Percentiles rank a stretch among this genome's conserved stretches.
Conservation (phyloP, 495 filamentous ascomycete species). For the Aeminium ludgeri region DNA sequence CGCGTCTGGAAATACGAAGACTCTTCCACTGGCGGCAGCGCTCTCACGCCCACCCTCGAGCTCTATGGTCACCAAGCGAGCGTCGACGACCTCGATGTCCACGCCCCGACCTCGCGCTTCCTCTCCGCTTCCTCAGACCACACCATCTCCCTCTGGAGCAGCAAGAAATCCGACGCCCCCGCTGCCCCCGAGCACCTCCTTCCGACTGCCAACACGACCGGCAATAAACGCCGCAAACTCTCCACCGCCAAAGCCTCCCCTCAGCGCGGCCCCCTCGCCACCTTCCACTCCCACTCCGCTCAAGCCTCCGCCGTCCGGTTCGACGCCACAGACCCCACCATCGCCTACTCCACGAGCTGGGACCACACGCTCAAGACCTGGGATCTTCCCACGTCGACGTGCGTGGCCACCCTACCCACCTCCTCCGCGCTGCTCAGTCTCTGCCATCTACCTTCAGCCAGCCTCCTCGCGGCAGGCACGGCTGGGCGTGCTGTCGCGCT, state of each 20-base stretch:
- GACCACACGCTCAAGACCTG: constrained; percentile 83
- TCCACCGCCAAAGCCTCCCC: constrained; percentile 41
- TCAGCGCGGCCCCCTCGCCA: constrained; percentile 60
- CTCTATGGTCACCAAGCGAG: constrained; percentile 68
- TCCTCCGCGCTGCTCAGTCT: constrained; percentile 67
- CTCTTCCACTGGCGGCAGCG: constrained; percentile 29
- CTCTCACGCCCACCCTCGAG: constrained; percentile 59
- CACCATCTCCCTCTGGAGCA: constrained; percentile 69
- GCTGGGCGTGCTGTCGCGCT: constrained; percentile 76
- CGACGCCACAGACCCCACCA: constrained; percentile 63
- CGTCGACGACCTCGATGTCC: constrained; percentile 61
- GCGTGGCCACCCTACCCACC: constrained; percentile 64
- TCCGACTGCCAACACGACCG: constrained; percentile 42
- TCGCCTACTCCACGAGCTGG: constrained; percentile 75
- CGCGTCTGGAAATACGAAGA: constrained; percentile 70
- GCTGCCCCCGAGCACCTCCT: constrained; percentile 48
- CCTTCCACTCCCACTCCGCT: constrained; percentile 53
- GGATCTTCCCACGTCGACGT: constrained; percentile 61
- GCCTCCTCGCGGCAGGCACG: constrained; percentile 69
- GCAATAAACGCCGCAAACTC: constrained; percentile 63
- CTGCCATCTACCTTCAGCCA: constrained; percentile 44
- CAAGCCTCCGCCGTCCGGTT: constrained; percentile 65
- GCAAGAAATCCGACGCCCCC: constrained; percentile 54
- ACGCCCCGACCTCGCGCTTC: constrained; percentile 56
- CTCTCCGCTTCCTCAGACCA: constrained; percentile 71